Evolutionary conservation across 2,329 filamentous ascomycete genomes (phyloP), one percentile per base, ranked within the genome.

Genomic region (Trichoderma harzianum): DNA sequence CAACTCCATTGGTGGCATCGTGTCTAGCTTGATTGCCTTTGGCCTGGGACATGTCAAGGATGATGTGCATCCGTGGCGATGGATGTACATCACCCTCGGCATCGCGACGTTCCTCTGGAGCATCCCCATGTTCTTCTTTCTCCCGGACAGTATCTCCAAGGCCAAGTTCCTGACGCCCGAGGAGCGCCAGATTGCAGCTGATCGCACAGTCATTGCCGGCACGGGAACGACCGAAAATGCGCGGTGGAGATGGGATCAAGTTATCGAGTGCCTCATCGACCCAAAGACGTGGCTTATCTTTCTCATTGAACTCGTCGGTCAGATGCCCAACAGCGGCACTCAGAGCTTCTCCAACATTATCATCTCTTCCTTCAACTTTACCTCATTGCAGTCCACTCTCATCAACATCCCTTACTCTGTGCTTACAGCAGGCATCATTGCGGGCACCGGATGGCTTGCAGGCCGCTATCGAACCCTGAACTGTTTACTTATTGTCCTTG

Each of bases 321-420:
- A 88, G 78, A 89, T 91, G 28, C 88, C 89, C 53, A 91, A 90
- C 73, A 88, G 88, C 36, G 89, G 89, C 28, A 88, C 87, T 0
- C 86, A 88, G 74, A 87, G 85, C 74, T 90, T 90, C 63, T 85
- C 86, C 53, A 89, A 88, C 75, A 83, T 89, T 43, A 85, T 89
- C 68, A 83, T 89, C 76, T 82, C 80, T 60, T 87, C 86, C 5
- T 89, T 89, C 65, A 85, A 86, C 10, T 89, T 89, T 77, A 85
- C 85, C 0, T 83, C 83, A 47, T 79, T 89, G 36, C 82, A 89
- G 76, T 85, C 86, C 1, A 84, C 86, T 21, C 83, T 89, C 36
- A 84, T 90, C 77, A 88, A 88, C 74, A 88, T 90, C 69, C 88
- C 88, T 2, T 88, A 89, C 73, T 89, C 87, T 0, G 73, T 88